phyloP scores from a whole-genome alignment of 2,329 filamentous ascomycete species.

The Saccharata proteae region DNA sequence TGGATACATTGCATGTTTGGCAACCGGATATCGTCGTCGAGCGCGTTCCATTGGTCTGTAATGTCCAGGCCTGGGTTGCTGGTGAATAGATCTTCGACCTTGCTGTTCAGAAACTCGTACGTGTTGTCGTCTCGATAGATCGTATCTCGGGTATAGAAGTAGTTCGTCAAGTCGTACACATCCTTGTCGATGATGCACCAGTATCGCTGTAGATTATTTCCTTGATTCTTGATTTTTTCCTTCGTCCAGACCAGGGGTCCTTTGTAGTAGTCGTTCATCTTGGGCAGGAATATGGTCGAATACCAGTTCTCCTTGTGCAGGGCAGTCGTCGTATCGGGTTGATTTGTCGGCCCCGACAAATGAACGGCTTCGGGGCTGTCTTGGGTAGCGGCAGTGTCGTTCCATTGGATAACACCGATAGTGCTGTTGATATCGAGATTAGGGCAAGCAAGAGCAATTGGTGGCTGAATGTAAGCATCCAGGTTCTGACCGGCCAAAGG shows the following conservation, averaged over 20 bases:
- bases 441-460: slow-evolving; percentile 61
- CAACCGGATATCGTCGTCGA: slow-evolving; percentile 41
- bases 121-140: slow-evolving; percentile 37
- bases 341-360: slow-evolving; percentile 44
- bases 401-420: slow-evolving; percentile 45
- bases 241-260: slow-evolving; percentile 68
- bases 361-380: slow-evolving; percentile 48
- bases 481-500: slow-evolving; percentile 67
- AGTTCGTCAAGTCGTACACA: slow-evolving; percentile 85
- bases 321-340: slow-evolving; percentile 31
- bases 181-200: slow-evolving; percentile 70
- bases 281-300: slow-evolving; percentile 55
- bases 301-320: slow-evolving; percentile 68
- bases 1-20: slow-evolving; percentile 72
- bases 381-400: slow-evolving; percentile 44
- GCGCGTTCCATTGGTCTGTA: slow-evolving; percentile 50
- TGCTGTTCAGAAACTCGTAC: slow-evolving; percentile 62
- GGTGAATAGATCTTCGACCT: slow-evolving; percentile 56
- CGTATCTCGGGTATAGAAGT: slow-evolving; percentile 64
- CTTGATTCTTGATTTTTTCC: slow-evolving; percentile 49
- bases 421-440: slow-evolving; percentile 53
- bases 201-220: slow-evolving; percentile 51
- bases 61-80: slow-evolving; percentile 72
- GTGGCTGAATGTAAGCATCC: slow-evolving; percentile 75
- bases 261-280: slow-evolving; percentile 76